Conservation (phyloP, 495 filamentous ascomycete genomes). For the Trypethelium eluteriae region DNA sequence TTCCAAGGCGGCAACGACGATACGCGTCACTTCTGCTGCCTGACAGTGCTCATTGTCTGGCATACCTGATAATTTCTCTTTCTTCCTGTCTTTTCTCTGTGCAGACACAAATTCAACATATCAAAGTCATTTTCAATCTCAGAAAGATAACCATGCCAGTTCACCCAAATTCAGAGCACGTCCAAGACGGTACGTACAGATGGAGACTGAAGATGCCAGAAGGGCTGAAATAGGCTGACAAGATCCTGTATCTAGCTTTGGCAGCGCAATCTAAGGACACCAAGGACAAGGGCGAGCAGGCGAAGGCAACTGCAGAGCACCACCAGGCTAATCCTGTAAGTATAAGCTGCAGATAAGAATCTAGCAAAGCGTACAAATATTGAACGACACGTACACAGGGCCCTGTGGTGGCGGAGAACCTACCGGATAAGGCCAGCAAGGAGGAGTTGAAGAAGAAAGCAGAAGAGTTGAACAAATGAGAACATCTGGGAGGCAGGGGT, state of each 20-base stretch:
- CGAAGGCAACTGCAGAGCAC: not conserved
- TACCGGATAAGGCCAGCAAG: conserved; percentile 5
- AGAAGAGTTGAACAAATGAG: conserved; percentile 12
- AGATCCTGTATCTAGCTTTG: not conserved
- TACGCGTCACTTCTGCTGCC: not conserved
- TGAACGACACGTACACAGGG: not conserved
- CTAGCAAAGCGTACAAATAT: not conserved
- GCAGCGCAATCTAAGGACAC: not conserved
- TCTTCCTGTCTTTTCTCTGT: not conserved
- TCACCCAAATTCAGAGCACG: not conserved
- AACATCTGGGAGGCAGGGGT: not conserved
- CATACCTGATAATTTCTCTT: not conserved
- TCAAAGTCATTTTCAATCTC: not conserved
- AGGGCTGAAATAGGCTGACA: not conserved
- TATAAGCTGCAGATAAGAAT: not conserved
- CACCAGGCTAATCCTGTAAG: conserved; percentile 7
- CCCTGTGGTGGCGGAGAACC: not conserved
- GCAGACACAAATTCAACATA: not conserved
- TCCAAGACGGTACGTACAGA: not conserved
- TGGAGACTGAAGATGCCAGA: not conserved
- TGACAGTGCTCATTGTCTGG: not conserved
- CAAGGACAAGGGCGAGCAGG: conserved; percentile 4
- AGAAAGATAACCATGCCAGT: not conserved
- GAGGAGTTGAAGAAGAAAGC: conserved; percentile 18
- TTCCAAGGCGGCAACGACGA: not conserved